Percentiles rank a stretch among this genome's conserved stretches.
phyloP scores from a whole-genome alignment of 345 rosid genomes.

The Populus euphratica region DNA sequence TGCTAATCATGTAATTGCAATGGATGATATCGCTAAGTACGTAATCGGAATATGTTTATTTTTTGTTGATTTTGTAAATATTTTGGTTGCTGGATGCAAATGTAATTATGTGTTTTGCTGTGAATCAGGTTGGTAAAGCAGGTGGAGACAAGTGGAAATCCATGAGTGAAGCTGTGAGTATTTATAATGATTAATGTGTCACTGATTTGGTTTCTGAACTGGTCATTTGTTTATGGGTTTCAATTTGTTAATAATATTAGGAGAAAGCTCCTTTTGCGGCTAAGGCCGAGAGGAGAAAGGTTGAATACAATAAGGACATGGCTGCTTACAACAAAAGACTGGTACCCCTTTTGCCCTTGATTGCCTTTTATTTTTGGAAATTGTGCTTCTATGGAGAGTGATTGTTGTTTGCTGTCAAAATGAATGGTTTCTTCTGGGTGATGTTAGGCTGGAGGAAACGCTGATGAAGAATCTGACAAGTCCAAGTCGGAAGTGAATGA shows the following conservation, averaged over 20 bases:
- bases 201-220: background rate
- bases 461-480: conserved; percentile 73
- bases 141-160: conserved; percentile 79
- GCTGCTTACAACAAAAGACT: conserved; percentile 55
- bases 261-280: conserved; percentile 61
- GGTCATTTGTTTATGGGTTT: background rate
- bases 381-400: background rate
- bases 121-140: conserved; percentile 70
- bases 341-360: conserved; percentile 29
- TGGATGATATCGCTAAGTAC: too few relatives aligned
- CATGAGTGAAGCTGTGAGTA: conserved; percentile 57
- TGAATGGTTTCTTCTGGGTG: background rate
- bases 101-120: background rate
- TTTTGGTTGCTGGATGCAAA: background rate
- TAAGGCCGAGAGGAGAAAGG: conserved; percentile 61
- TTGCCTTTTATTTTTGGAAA: background rate
- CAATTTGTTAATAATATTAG: conserved; percentile 19
- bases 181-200: background rate
- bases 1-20: background rate
- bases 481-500: conserved; percentile 74
- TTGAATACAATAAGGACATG: conserved; percentile 57
- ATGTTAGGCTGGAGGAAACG: conserved; percentile 49
- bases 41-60: too few relatives aligned
- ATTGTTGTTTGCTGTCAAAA: background rate
- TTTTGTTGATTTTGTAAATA: too few relatives aligned